These are phyloP conservation scores for Zymoseptoria pseudotritici DNA, from an alignment of 2,329 filamentous ascomycete genomes.

Conservation along the genomic window DNA sequence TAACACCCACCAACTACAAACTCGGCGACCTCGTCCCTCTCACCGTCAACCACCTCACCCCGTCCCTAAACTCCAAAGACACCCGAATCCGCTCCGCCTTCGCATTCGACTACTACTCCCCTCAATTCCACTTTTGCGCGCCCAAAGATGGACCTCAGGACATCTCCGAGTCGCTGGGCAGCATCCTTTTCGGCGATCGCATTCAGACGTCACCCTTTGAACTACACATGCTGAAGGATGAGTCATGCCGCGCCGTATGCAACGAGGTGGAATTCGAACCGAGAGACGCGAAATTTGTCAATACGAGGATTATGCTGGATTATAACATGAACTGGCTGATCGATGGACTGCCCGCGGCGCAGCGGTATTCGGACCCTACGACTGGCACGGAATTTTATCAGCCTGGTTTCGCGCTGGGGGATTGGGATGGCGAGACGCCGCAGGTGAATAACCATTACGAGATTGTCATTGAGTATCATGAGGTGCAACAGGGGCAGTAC, in stretches of 20 bases:
- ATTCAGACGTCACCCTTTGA: slow-evolving; percentile 96
- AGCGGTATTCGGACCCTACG: slow-evolving; percentile 68
- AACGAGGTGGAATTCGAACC: slow-evolving; percentile 57
- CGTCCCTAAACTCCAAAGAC: slow-evolving; percentile 68
- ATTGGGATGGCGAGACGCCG: slow-evolving; percentile 48
- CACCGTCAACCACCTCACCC: slow-evolving; percentile 87
- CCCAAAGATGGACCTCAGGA: slow-evolving; percentile 69
- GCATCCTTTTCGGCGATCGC: slow-evolving; percentile 93
- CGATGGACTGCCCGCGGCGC: slow-evolving; percentile 85
- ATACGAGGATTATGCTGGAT: slow-evolving; percentile 70
- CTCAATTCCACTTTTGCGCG: slow-evolving; percentile 78
- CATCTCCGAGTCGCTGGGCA: slow-evolving; percentile 83
- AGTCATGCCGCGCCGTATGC: slow-evolving; percentile 80
- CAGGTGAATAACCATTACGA: slow-evolving; percentile 92
- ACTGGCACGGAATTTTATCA: slow-evolving; percentile 78
- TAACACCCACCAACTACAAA: slow-evolving; percentile 88
- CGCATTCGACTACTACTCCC: slow-evolving; percentile 93
- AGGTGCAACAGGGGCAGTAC: slow-evolving; percentile 63
- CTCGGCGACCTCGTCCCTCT: slow-evolving; percentile 72
- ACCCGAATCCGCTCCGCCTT: slow-evolving; percentile 83
- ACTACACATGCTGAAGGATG: slow-evolving; percentile 76
- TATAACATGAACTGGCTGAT: slow-evolving; percentile 96
- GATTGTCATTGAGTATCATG: slow-evolving; percentile 86
- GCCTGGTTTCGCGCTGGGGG: slow-evolving; percentile 73
- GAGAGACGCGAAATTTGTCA: slow-evolving; percentile 68